Evolutionary conservation across 2,329 filamentous ascomycete species (phyloP).

Genomic region (Fusarium sp.): DNA sequence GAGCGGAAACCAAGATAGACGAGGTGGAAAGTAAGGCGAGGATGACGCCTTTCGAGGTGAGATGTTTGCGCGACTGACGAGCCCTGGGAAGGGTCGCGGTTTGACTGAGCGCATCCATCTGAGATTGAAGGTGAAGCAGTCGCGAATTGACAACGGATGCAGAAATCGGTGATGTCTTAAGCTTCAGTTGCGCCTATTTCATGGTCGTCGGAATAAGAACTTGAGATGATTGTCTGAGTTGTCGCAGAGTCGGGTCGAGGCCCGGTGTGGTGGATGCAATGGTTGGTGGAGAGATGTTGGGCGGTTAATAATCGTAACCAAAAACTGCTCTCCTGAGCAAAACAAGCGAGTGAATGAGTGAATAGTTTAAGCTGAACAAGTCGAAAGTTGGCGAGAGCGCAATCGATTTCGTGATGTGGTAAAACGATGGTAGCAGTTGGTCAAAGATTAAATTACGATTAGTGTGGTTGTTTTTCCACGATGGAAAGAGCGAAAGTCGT

Average conservation of each 20-base stretch:
- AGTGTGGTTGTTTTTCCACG: slow-evolving; percentile 20
- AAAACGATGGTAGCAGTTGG: slow-evolving; percentile 46
- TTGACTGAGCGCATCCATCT: slow-evolving; percentile 27
- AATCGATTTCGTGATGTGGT: slow-evolving; percentile 32
- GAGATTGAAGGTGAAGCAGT: slow-evolving; percentile 17
- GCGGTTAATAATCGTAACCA: slow-evolving; percentile 50
- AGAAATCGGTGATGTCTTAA: slow-evolving; percentile 21
- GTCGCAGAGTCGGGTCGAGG: slow-evolving; percentile 21
- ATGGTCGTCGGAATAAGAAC: slow-evolving; percentile 39
- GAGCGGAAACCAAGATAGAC: slow-evolving; percentile 54
- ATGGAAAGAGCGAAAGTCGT: slow-evolving; percentile 41
- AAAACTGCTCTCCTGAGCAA: slow-evolving; percentile 47
- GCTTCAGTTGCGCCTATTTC: slow-evolving; percentile 33
- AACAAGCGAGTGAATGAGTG: slow-evolving; percentile 37
- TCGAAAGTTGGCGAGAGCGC: slow-evolving; percentile 24
- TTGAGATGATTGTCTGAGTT: slow-evolving; percentile 22
- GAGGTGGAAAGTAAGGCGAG: slow-evolving; percentile 47
- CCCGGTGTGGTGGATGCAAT: slow-evolving; percentile 30
- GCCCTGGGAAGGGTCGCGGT: background rate
- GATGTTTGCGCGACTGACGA: slow-evolving; percentile 35
- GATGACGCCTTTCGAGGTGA: slow-evolving; percentile 39
- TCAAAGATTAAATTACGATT: slow-evolving; percentile 48
- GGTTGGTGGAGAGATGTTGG: slow-evolving; percentile 48
- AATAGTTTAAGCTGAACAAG: slow-evolving; percentile 33
- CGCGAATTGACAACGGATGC: slow-evolving; percentile 26